Evolutionary conservation across 1,284 basidiomycete species (phyloP), one percentile per base, ranked within the genome.

Genomic region (Rugosomyces carneus): DNA sequence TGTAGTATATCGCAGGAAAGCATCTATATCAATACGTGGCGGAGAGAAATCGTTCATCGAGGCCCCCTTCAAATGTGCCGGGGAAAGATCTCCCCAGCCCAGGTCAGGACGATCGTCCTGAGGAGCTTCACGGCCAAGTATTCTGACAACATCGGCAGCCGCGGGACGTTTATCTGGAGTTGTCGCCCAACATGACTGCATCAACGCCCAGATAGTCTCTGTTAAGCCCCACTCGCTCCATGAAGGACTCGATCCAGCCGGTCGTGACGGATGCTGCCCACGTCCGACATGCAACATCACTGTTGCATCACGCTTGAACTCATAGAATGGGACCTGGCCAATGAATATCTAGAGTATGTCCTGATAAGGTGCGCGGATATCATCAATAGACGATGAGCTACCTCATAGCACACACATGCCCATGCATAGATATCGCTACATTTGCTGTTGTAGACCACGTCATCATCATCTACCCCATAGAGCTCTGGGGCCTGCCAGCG

Each of bases 401-500:
- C 53, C 41, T 61, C 58, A 19, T 60, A 60, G 26, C 52, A 57
- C 7, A 58, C 59, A 27, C 57, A 57, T 20, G 49, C 54, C 42
- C 55, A 59, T 2, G 61, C 56, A 40, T 63, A 63, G 1, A 60
- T 43, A 45, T 63, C 61, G 31, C 53, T 57, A 9, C 47, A 43
- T 9, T 35, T 39, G 5, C 44, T 57, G n/a, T 39, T 50, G 9
- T 42, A 42, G 6, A 45, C 26, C 16, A 52, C 44, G 3, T 50
- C 34, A n/a, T 53, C 45, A 3, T 49, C 49, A 20, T 57, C 42
- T 15, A 55, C 54, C 57, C 10, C 56, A 47, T 43, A 50, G 41
- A 34, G 57, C 57, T 32, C 61, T 11, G 53, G 53, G 9, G 50
- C 53, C 39, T 50, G 48, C 44, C 45, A 54, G 32, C 50, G 34